A percentile compares a stretch with the other conserved stretches of the same genome.
Evolutionary conservation across 768 basidiomycete genomes (phyloP).

Genomic region (Coprinopsis strossmayeri): DNA sequence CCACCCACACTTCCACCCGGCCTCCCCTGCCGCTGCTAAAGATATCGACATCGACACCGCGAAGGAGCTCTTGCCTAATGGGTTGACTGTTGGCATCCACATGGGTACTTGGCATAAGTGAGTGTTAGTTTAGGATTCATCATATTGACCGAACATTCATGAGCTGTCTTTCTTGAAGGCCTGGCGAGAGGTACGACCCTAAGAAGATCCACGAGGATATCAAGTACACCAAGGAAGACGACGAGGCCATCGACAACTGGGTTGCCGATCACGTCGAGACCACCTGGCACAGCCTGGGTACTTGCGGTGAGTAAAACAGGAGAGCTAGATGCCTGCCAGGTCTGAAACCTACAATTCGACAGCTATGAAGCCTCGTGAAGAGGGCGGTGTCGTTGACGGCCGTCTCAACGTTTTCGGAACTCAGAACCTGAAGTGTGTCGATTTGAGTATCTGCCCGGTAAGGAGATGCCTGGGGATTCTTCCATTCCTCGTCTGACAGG

Average conservation of each 20-base stretch:
- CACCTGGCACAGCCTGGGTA: slow-evolving; percentile 68
- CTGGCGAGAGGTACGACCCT: slow-evolving; percentile 46
- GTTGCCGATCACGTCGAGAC: slow-evolving; percentile 65
- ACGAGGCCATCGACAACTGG: slow-evolving; percentile 70
- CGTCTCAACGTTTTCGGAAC: slow-evolving; percentile 61
- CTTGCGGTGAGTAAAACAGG: slow-evolving; percentile 31
- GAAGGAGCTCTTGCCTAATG: slow-evolving; percentile 51
- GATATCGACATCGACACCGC: slow-evolving; percentile 69
- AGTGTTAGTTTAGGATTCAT: no score
- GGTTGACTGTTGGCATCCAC: slow-evolving; percentile 63
- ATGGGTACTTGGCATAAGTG: slow-evolving; percentile 43
- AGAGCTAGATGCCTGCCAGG: no score
- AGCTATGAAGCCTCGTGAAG: slow-evolving; percentile 63
- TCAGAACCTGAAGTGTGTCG: slow-evolving; percentile 59
- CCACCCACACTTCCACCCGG: slow-evolving; percentile 71
- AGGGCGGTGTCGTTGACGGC: slow-evolving; percentile 61
- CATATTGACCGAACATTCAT: no score
- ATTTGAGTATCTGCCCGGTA: slow-evolving; percentile 69
- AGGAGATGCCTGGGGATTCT: slow-evolving; percentile 14
- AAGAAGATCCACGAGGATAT: slow-evolving; percentile 57
- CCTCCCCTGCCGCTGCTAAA: slow-evolving; percentile 47
- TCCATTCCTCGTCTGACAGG: background rate
- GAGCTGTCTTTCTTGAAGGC: slow-evolving; percentile 22
- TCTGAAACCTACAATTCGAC: slow-evolving; percentile 1
- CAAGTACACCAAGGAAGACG: slow-evolving; percentile 61